Base-by-base conservation (phyloP, 768 basidiomycete species). In the Pisolithus sp. region DNA sequence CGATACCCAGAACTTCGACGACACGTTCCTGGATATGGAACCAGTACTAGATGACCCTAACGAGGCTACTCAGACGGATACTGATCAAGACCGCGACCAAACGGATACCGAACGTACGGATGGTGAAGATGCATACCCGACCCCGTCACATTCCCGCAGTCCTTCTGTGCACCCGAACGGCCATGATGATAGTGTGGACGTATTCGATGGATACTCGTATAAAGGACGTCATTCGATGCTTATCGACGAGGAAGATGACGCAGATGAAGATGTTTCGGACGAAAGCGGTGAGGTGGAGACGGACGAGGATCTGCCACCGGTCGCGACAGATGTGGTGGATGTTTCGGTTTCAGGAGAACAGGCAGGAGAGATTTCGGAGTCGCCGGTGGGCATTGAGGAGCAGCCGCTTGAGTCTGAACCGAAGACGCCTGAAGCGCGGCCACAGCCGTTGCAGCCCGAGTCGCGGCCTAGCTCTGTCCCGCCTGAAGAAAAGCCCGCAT, bases 1-100 rank as follows among this genome's bases (percentile, higher is more conserved):
- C 61, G 96, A 99, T 78, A 94, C 91, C 58, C 90, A 91, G 68
- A 97, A 98, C 71, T 99, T 98, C 68, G 95, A 98, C 68, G 90
- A 94, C 56, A 85, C 90, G 38, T 98, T 96, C 82, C 78, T 98
- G 53, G 89, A 89, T 64, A 95, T 98, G 89, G 86, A 88, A 57
- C 91, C 93, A 21, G 85, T 89, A 45, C 82, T 98, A 55, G 89
- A 93, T 57, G 86, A 88, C 48, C 77, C 76, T 54, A 76, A 80
- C 59, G 85, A 84, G 41, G 75, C 76, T 55, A 74, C 79, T 45
- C 76, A 77, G 56, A 75, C 73, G 50, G 84, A 86, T 62, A 86
- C 84, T 23, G 86, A 86, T 63, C 80, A 80, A 59, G 83, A 85
- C 54, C 80, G 78, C 12, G 76, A 76, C 21, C 77, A 82, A 18